Conservation (phyloP, 2,329 filamentous ascomycete species). For the Fusarium dimerum region DNA sequence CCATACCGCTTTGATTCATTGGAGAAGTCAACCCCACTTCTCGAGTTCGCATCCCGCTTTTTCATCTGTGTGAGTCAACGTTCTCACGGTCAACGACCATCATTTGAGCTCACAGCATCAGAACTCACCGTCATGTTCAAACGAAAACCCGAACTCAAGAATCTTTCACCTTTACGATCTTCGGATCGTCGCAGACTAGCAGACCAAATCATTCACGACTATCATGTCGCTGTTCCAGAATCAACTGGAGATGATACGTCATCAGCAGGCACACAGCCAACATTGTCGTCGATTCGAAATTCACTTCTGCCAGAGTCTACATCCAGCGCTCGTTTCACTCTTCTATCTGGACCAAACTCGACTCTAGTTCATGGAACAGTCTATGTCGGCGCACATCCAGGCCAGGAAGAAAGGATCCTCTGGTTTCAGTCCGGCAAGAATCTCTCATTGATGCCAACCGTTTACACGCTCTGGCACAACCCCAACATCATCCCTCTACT, state of each 20-base stretch:
- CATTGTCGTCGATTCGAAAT: conserved; percentile 17
- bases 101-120: background rate
- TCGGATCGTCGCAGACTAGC: conserved; percentile 25
- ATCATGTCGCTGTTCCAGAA: conserved; percentile 18
- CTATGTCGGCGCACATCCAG: conserved; percentile 20
- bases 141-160: conserved; percentile 25
- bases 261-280: conserved; percentile 11
- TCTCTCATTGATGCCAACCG: conserved; percentile 22
- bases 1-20: too few species aligned
- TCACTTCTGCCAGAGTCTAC: conserved; percentile 24
- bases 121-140: conserved; percentile 19
- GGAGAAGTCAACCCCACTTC: too few species aligned
- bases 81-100: background rate
- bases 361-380: conserved; percentile 13
- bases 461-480: conserved; percentile 26
- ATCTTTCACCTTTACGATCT: conserved; percentile 22
- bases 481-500: conserved; percentile 22
- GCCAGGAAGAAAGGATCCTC: conserved; percentile 23
- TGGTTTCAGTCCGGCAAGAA: conserved; percentile 27
- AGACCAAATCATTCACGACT: conserved; percentile 26
- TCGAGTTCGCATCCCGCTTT: too few species aligned
- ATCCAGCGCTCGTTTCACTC: conserved; percentile 24
- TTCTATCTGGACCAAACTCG: conserved; percentile 12
- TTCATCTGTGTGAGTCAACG: too few species aligned
- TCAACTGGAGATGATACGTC: conserved; percentile 12